These are phyloP conservation scores for Penicillium thymicola DNA, from an alignment of 2,329 filamentous ascomycete species.

Conservation along the genomic window DNA sequence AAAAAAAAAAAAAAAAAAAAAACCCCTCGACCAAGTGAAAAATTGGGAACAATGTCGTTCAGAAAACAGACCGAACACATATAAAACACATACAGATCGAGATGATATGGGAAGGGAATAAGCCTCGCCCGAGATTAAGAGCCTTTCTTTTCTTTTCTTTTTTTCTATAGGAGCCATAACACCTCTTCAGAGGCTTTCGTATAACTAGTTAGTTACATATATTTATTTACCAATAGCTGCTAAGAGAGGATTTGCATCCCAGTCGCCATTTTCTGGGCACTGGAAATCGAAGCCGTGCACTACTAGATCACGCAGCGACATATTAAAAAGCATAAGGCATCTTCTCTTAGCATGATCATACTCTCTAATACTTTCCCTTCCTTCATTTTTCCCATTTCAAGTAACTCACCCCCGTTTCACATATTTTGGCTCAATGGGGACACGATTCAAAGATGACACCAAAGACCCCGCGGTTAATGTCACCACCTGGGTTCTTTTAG, in stretches of 20 bases:
- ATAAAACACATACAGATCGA: not conserved
- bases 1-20: too few species aligned
- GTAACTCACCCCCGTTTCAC: not conserved
- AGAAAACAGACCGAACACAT: not conserved
- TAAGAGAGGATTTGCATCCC: not conserved
- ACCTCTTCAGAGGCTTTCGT: not conserved
- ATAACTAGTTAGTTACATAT: too few species aligned
- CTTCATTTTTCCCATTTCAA: not conserved
- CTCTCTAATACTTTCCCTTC: too few species aligned
- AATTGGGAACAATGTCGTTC: not conserved
- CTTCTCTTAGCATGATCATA: not conserved
- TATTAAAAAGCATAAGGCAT: not conserved
- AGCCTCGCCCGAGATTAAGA: not conserved
- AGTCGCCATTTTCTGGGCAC: not conserved
- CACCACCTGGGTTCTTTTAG: slow-evolving; percentile 21
- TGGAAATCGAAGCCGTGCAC: not conserved
- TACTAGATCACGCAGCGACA: not conserved
- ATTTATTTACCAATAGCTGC: not conserved
- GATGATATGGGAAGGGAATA: not conserved
- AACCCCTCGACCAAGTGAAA: not conserved
- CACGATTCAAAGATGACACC: slow-evolving; percentile 21
- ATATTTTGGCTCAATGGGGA: slow-evolving; percentile 12
- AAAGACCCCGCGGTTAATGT: slow-evolving; percentile 24
- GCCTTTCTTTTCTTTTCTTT: not conserved
- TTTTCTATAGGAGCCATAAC: not conserved